Percentiles rank a stretch among this genome's conserved stretches.
Conservation (phyloP, 352 stramenopile species). For the Phytophthora macrochlamydospora region DNA sequence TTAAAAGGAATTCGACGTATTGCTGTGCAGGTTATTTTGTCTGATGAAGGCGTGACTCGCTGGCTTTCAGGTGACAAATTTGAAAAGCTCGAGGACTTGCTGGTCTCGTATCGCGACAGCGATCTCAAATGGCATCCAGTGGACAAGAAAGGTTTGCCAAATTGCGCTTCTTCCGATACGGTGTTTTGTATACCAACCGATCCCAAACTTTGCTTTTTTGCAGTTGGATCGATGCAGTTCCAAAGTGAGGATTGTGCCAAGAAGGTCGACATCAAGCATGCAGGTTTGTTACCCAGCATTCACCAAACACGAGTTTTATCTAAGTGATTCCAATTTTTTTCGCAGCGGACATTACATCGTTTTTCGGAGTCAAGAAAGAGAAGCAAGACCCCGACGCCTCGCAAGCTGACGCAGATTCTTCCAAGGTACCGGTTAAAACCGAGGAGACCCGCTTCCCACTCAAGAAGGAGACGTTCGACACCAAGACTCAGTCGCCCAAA, state of each 20-base stretch:
- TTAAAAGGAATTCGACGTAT: not conserved
- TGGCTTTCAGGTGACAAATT: slow-evolving; percentile 79
- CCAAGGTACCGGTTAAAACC: slow-evolving; percentile 9
- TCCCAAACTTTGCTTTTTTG: slow-evolving; percentile 1
- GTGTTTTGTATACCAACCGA: not conserved
- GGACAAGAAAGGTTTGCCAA: slow-evolving; percentile 59
- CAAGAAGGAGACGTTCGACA: slow-evolving; percentile 26
- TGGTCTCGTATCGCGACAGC: slow-evolving; percentile 49
- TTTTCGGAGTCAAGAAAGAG: slow-evolving; percentile 56
- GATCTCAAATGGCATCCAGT: slow-evolving; percentile 84
- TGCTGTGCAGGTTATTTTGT: slow-evolving; percentile 76
- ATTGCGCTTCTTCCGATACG: not conserved
- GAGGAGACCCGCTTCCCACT: slow-evolving; percentile 1
- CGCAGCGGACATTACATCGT: slow-evolving; percentile 70
- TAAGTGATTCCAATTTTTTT: not conserved
- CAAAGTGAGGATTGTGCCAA: slow-evolving; percentile 76
- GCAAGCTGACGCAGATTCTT: not conserved
- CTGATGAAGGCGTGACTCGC: slow-evolving; percentile 52
- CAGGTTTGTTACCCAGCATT: slow-evolving; percentile 28
- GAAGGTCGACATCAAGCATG: slow-evolving; percentile 78
- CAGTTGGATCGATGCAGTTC: slow-evolving; percentile 79
- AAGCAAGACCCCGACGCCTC: slow-evolving; percentile 24
- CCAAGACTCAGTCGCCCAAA: slow-evolving; percentile 18
- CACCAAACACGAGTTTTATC: no score
- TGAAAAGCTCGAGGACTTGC: slow-evolving; percentile 51